Conservation (phyloP, 169 alveolate species). For the Plasmodium berghei region DNA sequence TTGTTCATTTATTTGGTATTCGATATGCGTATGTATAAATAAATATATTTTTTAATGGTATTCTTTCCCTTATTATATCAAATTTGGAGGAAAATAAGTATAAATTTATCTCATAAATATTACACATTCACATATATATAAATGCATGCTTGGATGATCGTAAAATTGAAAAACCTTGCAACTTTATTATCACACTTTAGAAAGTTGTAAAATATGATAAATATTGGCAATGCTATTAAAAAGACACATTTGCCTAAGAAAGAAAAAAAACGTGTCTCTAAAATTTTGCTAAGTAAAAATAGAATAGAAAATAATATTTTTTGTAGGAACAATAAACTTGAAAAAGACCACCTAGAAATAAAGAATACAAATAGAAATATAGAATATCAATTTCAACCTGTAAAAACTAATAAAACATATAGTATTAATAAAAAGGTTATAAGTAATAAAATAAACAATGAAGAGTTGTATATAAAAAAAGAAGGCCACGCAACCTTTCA, state of each 20-base stretch:
- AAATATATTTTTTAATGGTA: no score
- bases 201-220: slow-evolving; percentile 22
- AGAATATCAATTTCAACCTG: not conserved
- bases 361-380: slow-evolving; percentile 13
- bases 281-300: not conserved
- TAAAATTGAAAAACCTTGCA: no score
- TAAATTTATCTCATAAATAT: no score
- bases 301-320: not conserved
- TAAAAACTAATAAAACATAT: not conserved
- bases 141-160: no score
- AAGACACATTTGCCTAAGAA: slow-evolving; percentile 8
- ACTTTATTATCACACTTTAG: not conserved
- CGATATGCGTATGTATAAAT: no score
- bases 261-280: slow-evolving; percentile 12
- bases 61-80: no score
- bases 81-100: no score
- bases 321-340: slow-evolving; percentile 4
- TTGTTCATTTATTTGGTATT: no score
- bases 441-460: slow-evolving; percentile 10
- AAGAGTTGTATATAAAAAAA: not conserved
- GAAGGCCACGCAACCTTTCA: not conserved
- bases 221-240: not conserved
- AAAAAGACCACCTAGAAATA: slow-evolving; percentile 7
- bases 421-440: not conserved
- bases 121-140: no score